Evolutionary conservation across 1,139 yeast genomes (phyloP).

Genomic region (Entelexis paramagnoliae): DNA sequence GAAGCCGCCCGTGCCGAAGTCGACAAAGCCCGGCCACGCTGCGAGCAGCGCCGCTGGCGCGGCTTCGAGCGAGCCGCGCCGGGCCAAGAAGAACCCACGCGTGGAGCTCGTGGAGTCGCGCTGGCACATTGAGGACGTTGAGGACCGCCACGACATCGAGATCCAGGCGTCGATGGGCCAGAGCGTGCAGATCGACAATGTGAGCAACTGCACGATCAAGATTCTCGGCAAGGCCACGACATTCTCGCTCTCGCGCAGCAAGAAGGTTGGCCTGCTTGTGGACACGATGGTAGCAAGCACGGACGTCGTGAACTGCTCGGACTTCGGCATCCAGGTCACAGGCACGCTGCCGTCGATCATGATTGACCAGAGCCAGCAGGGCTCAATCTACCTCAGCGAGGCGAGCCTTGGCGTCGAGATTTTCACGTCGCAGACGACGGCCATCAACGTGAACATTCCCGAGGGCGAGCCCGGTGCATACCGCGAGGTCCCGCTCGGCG

Average conservation of each 20-base stretch:
- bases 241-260: slow-evolving; percentile 64
- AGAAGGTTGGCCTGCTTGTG: slow-evolving; percentile 61
- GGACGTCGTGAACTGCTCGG: slow-evolving; percentile 71
- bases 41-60: slow-evolving; percentile 3
- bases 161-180: slow-evolving; percentile 79
- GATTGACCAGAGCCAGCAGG: slow-evolving; percentile 82
- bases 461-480: slow-evolving; percentile 39
- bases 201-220: slow-evolving; percentile 62
- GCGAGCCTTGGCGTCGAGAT: slow-evolving; percentile 62
- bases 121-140: slow-evolving; percentile 80
- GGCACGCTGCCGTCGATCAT: slow-evolving; percentile 74
- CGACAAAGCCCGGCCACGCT: slow-evolving; percentile 19
- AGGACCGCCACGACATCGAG: slow-evolving; percentile 47
- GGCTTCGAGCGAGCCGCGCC: slow-evolving; percentile 8
- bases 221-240: slow-evolving; percentile 89
- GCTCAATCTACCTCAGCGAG: slow-evolving; percentile 65
- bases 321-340: slow-evolving; percentile 75
- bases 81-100: slow-evolving; percentile 46
- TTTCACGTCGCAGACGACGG: slow-evolving; percentile 60
- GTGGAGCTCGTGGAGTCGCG: slow-evolving; percentile 75
- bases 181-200: slow-evolving; percentile 78
- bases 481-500: slow-evolving; percentile 35
- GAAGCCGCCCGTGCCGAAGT: slow-evolving; percentile 22
- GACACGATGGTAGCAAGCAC: slow-evolving; percentile 82
- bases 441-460: slow-evolving; percentile 74